Base-by-base conservation (phyloP, 2,329 filamentous ascomycete species). In the Xylariaceae sp. region DNA sequence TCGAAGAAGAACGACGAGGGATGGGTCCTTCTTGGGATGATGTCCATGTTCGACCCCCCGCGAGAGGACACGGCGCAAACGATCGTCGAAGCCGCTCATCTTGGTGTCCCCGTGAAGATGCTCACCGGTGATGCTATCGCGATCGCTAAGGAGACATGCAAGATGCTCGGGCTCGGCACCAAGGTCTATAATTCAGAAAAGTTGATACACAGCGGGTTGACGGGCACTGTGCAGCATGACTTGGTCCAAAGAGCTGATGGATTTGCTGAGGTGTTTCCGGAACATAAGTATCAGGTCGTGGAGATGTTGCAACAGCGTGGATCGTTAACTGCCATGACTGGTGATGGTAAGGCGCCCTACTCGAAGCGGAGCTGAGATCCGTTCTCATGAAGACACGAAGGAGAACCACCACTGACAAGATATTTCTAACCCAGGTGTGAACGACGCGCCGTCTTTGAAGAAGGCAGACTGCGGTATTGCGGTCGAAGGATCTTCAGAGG, bases 141-240 rank as follows among this genome's bases (percentile, higher is more conserved):
- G 56, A 88, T 88, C 52, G 84, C 84, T 45, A 87, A 87, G 72
- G 84, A 88, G 69, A 88, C 84, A 53, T 88, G 84, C 78, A 86
- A 87, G 72, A 87, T 87, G 81, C 74, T 88, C 63, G 82, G 83
- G 52, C 79, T 88, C 45, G 83, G 83, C 55, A 87, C 84, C 63
- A 87, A 87, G 74, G 84, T 89, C 52, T 88, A 88, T 74, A 86
- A 87, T 72, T 87, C 84, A 45, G 80, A 85, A 61, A 83, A 82
- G 68, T 77, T 89, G 52, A 86, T 87, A 55, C 81, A 86, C 67
- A 83, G 83, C 67, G 84, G 84, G 72, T 76, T 88, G 47, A 76
- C 80, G 45, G 84, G 84, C 54, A 79, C 81, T 50, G 82, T 82
- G 46, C 81, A 87, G 68, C 81, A 87, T 69, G 84, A 88, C 61